A percentile compares a stretch with the other conserved stretches of the same genome.
These are phyloP conservation scores for Piloderma croceum DNA, from an alignment of 768 basidiomycete genomes.

Conservation along the genomic window DNA sequence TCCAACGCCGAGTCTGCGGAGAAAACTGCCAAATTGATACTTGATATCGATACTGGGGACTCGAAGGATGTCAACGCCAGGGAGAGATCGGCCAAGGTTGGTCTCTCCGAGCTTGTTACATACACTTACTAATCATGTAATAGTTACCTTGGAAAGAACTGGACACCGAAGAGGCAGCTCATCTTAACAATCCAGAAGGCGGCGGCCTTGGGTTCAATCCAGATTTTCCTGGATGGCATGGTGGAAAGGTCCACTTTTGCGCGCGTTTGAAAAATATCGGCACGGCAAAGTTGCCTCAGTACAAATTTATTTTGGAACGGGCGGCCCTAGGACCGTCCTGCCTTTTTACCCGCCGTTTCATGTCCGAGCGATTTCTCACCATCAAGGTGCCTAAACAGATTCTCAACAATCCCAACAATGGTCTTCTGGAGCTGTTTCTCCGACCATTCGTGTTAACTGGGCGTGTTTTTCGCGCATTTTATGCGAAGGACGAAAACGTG, in stretches of 20 bases:
- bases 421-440: constrained; percentile 24
- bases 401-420: constrained; percentile 10
- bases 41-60: neutral
- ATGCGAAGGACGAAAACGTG: constrained; percentile 32
- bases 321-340: constrained; percentile 34
- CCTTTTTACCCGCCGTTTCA: constrained; percentile 36
- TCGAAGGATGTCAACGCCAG: constrained; percentile 12
- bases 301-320: constrained; percentile 26
- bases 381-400: constrained; percentile 24
- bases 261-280: constrained; percentile 12
- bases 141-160: constrained; percentile 41
- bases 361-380: constrained; percentile 34
- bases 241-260: constrained; percentile 37
- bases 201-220: constrained; percentile 21
- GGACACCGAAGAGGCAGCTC: constrained; percentile 28
- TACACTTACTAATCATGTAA: neutral
- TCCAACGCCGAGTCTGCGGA: constrained; percentile 23
- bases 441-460: constrained; percentile 33
- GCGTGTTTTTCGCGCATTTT: constrained; percentile 36
- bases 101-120: neutral
- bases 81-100: constrained; percentile 4
- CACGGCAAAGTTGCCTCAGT: constrained; percentile 4
- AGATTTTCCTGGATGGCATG: constrained; percentile 31
- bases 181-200: constrained; percentile 1
- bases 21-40: constrained; percentile 14